phyloP scores from a whole-genome alignment of 257 asterid species.

The Solanum okadae region DNA sequence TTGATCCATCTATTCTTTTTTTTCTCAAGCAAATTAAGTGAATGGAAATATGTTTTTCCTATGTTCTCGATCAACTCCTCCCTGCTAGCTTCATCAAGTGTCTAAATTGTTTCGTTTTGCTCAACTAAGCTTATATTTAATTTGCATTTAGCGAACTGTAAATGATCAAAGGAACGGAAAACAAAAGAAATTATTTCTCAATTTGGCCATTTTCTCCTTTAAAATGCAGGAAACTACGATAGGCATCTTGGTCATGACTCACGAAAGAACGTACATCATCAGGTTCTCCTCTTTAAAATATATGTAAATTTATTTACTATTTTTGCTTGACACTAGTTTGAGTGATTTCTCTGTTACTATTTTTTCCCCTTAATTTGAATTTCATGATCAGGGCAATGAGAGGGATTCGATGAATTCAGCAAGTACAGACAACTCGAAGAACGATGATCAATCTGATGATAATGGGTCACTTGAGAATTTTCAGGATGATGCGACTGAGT shows the following conservation, averaged over 20 bases:
- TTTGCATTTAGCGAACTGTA: neutral
- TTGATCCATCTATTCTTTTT: neutral
- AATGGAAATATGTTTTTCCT: neutral
- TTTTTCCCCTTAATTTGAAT: neutral
- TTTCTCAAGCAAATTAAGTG: neutral
- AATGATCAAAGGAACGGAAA: neutral
- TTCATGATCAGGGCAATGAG: neutral
- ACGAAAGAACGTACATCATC: neutral
- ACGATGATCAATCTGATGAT: neutral
- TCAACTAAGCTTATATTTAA: neutral
- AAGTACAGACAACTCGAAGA: neutral
- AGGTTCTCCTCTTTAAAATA: neutral
- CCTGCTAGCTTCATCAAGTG: neutral
- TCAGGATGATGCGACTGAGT: neutral
- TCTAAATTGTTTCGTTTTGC: neutral
- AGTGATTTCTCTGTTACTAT: neutral
- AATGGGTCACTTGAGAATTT: neutral
- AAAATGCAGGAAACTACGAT: slow-evolving; percentile 9
- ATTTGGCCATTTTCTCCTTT: neutral
- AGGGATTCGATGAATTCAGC: neutral
- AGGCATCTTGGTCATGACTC: neutral
- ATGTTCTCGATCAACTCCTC: neutral
- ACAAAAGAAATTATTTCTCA: neutral
- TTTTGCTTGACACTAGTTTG: neutral
- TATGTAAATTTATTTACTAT: neutral